These are phyloP conservation scores for Chalciporus chontae DNA, from an alignment of 768 basidiomycete genomes.

Conservation along the genomic window DNA sequence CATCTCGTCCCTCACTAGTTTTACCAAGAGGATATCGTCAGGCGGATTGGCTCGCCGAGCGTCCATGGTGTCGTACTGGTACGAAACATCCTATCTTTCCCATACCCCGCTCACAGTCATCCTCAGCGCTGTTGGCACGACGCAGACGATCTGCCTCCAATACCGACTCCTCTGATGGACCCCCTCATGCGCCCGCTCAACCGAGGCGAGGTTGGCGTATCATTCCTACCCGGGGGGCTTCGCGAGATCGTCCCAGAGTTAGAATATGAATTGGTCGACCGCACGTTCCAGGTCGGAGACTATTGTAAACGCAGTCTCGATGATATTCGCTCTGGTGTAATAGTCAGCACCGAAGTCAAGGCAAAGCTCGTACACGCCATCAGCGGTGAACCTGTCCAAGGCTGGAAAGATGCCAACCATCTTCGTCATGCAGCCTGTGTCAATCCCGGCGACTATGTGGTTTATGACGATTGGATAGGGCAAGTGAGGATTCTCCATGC, in stretches of 20 bases:
- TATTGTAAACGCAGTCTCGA: constrained; percentile 76
- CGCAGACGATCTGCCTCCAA: constrained; percentile 61
- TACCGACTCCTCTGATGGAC: constrained; percentile 45
- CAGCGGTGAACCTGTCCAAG: constrained; percentile 52
- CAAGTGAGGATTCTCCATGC: constrained; percentile 52
- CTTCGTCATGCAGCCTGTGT: constrained; percentile 56
- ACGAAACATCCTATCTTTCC: constrained; percentile 16
- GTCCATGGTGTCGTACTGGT: constrained; percentile 67
- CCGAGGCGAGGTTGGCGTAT: constrained; percentile 81
- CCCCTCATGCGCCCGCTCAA: constrained; percentile 72
- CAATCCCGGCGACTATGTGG: constrained; percentile 79
- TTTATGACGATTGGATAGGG: constrained; percentile 84
- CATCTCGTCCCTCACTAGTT: constrained; percentile 37
- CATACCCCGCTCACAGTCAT: constrained; percentile 7
- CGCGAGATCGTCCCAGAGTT: constrained; percentile 73
- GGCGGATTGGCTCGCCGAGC: constrained; percentile 38
- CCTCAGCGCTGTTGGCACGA: constrained; percentile 85
- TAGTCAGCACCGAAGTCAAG: constrained; percentile 58
- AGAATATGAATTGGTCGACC: constrained; percentile 67
- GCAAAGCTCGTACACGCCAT: constrained; percentile 76
- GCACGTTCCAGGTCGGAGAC: constrained; percentile 75
- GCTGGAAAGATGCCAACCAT: constrained; percentile 60
- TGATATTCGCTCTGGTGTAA: constrained; percentile 72
- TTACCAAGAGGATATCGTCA: constrained; percentile 67
- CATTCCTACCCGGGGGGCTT: constrained; percentile 51